A percentile compares a stretch with the other conserved stretches of the same genome.
Conservation (phyloP, 2,329 filamentous ascomycete genomes). For the Fusarium sp. region DNA sequence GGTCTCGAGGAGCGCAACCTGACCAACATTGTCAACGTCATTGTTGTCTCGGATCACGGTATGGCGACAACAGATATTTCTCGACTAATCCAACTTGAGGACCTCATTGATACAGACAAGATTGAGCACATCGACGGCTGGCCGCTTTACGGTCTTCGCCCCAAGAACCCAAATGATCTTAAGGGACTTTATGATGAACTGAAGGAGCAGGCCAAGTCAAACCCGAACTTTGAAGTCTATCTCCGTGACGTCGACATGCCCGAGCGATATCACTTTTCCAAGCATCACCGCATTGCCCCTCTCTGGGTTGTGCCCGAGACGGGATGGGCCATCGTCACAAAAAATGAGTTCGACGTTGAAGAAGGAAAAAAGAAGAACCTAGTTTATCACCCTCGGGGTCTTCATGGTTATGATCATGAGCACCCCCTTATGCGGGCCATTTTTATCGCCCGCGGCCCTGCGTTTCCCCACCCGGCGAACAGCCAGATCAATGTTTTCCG, state of each 20-base stretch:
- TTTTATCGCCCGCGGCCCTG: slow-evolving; percentile 91
- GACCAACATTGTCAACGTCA: slow-evolving; percentile 89
- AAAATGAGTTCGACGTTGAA: slow-evolving; percentile 79
- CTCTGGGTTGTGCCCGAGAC: slow-evolving; percentile 94
- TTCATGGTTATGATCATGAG: slow-evolving; percentile 96
- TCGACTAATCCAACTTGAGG: slow-evolving; percentile 89
- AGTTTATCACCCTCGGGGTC: slow-evolving; percentile 82
- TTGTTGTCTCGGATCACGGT: slow-evolving; percentile 97
- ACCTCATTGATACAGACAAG: slow-evolving; percentile 81
- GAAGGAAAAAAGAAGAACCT: slow-evolving; percentile 73
- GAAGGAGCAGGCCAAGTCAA: slow-evolving; percentile 67
- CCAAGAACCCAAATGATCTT: slow-evolving; percentile 77
- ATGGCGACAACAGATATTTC: slow-evolving; percentile 93
- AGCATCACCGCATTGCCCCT: slow-evolving; percentile 90
- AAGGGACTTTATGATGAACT: slow-evolving; percentile 74
- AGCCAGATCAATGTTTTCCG: slow-evolving; percentile 85
- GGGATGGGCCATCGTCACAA: slow-evolving; percentile 91
- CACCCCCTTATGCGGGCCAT: slow-evolving; percentile 97
- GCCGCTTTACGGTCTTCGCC: slow-evolving; percentile 90
- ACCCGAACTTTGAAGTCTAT: slow-evolving; percentile 86
- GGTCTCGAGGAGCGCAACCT: slow-evolving; percentile 86
- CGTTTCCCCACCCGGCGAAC: slow-evolving; percentile 87
- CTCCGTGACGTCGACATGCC: slow-evolving; percentile 91
- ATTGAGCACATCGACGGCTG: slow-evolving; percentile 92
- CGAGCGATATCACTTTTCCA: slow-evolving; percentile 88